Base-by-base conservation (phyloP, 345 rosid species). In the Rubroshorea leprosula region DNA sequence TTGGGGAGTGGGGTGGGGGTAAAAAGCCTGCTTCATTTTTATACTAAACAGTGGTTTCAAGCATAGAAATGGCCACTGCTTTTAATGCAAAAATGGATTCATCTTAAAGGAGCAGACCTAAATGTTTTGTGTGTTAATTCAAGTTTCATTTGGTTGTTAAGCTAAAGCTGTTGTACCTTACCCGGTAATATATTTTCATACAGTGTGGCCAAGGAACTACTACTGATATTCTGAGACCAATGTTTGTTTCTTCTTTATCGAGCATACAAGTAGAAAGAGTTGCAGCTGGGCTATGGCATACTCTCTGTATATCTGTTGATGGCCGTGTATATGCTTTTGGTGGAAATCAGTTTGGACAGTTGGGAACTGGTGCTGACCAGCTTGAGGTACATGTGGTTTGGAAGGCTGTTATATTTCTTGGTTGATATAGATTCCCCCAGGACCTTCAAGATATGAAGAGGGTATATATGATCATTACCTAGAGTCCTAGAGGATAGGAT, bases 311-410 rank as follows among this genome's bases (percentile, higher is more conserved):
- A 62, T 67, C 83, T 21, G 69, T n/a, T 52, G 83, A 86, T 25
- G 95, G 95, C 14, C 68, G 12, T 57, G 84, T 88, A 21, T 86
- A 82, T 68, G 67, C 80, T 5, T 85, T 88, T 26, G 92, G 98
- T 51, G 96, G 96, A n/a, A 88, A 86, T 65, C 98, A 91, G 67
- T 91, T 86, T 60, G 98, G 89, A 43, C 96, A 91, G 57, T 49
- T 86, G 45, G 98, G 98, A 60, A 83, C 95, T 22, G 95, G 85
- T 53, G 75, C 68, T 44, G 89, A 82, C 18, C 91, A 81, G 31
- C 76, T 62, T 39, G 92, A 91, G 95, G 98, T 85, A 79, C 41
- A 35, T 35, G 1, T 35, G 3, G 41, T 0, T 8, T 1, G 25
- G 5, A 45, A 14, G 8, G 22, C 50, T n/a, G n/a, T n/a, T n/a